These are phyloP conservation scores for Casaregolazyma suthepensis DNA, from an alignment of 1,139 yeast genomes.

Conservation along the genomic window DNA sequence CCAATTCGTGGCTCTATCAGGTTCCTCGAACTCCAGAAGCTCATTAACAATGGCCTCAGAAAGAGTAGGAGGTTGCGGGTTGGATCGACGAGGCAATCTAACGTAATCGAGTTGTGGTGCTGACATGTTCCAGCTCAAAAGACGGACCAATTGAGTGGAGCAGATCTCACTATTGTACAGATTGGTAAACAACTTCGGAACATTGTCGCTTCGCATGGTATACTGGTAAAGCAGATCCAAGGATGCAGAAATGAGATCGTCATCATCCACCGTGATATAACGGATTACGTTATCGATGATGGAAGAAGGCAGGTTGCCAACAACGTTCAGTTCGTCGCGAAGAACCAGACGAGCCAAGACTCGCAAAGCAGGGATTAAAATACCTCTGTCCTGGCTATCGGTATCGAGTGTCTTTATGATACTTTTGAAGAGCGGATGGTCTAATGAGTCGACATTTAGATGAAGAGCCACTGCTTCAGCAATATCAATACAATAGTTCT, in stretches of 20 bases:
- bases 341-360: constrained; percentile 36
- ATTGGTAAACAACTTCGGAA: constrained; percentile 26
- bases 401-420: constrained; percentile 19
- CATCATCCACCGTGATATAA: constrained; percentile 46
- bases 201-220: constrained; percentile 44
- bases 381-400: constrained; percentile 32
- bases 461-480: constrained; percentile 82
- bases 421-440: constrained; percentile 35
- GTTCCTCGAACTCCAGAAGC: constrained; percentile 67
- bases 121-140: constrained; percentile 50
- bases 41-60: constrained; percentile 55
- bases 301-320: constrained; percentile 32
- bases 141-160: constrained; percentile 48
- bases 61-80: constrained; percentile 59
- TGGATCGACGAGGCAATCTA: constrained; percentile 35
- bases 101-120: constrained; percentile 31
- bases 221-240: constrained; percentile 64
- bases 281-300: constrained; percentile 36
- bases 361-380: constrained; percentile 35
- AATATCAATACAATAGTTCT: constrained; percentile 68
- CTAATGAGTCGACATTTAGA: constrained; percentile 60
- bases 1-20: constrained; percentile 92
- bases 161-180: constrained; percentile 41
- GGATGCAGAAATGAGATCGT: constrained; percentile 57
- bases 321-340: constrained; percentile 34